A percentile compares a stretch with the other conserved stretches of the same genome.
These are phyloP conservation scores for Anisodus acutangulus DNA, from an alignment of 257 asterid species.

Conservation along the genomic window DNA sequence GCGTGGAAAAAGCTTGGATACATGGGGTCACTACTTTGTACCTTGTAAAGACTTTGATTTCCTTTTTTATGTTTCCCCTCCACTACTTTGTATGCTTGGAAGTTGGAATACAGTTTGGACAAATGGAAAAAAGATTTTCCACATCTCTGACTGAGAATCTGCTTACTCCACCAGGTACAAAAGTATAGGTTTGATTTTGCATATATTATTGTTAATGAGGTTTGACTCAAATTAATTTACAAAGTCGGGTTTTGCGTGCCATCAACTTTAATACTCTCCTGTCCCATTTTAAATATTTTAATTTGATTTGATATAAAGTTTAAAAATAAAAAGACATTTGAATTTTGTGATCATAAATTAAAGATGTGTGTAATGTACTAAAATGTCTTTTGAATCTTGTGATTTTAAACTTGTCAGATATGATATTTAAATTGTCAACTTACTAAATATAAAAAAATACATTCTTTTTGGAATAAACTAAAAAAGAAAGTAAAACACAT, in stretches of 20 bases:
- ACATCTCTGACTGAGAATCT: slow-evolving; percentile 15
- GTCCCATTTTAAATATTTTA: too few species aligned
- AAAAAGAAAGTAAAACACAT: too few species aligned
- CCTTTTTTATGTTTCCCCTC: neutral
- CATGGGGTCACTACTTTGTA: neutral
- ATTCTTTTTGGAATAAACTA: too few species aligned
- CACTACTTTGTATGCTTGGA: neutral
- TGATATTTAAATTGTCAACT: too few species aligned
- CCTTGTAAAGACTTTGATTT: neutral
- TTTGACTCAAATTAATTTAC: neutral
- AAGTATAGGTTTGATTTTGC: neutral
- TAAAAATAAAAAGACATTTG: too few species aligned
- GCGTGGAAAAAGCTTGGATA: slow-evolving; percentile 27
- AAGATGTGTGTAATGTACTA: too few species aligned
- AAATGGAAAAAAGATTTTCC: neutral
- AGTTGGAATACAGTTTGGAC: neutral
- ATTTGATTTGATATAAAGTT: too few species aligned
- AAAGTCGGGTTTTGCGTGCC: neutral
- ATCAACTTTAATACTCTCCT: too few species aligned
- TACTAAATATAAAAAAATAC: too few species aligned
- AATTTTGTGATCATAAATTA: too few species aligned
- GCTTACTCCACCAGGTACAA: neutral
- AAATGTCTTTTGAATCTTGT: too few species aligned
- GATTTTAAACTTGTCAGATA: too few species aligned
- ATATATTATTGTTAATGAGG: slow-evolving; percentile 10